These are phyloP conservation scores for Fusarium sacchari DNA, from an alignment of 2,329 filamentous ascomycete species.

Conservation along the genomic window DNA sequence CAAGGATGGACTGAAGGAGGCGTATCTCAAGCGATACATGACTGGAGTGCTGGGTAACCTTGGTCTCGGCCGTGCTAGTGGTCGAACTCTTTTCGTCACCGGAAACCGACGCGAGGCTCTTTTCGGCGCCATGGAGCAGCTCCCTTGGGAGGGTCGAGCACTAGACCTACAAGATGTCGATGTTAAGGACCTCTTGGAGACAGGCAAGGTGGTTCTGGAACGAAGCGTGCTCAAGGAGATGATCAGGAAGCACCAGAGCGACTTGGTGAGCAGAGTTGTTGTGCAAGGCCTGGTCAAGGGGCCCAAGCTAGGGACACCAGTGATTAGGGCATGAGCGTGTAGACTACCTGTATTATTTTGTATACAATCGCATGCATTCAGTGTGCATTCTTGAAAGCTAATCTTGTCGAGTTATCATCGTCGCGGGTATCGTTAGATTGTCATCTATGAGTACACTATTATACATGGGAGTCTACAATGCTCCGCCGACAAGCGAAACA, in stretches of 20 bases:
- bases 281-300: constrained; percentile 53
- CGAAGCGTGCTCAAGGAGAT: constrained; percentile 80
- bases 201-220: constrained; percentile 87
- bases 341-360: constrained; percentile 46
- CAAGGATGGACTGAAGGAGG: constrained; percentile 60
- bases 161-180: constrained; percentile 83
- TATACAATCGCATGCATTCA: constrained; percentile 32
- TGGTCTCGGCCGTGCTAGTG: constrained; percentile 72
- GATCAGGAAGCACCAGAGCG: constrained; percentile 76
- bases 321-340: constrained; percentile 45
- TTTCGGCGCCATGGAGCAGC: constrained; percentile 71
- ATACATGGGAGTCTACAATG: constrained; percentile 65
- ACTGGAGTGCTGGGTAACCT: constrained; percentile 76
- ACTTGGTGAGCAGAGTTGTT: constrained; percentile 63
- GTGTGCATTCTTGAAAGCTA: not conserved
- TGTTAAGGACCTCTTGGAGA: constrained; percentile 92
- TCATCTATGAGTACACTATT: constrained; percentile 21
- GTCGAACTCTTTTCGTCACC: constrained; percentile 81
- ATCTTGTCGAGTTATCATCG: not conserved
- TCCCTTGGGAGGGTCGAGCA: constrained; percentile 74
- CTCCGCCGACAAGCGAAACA: constrained; percentile 84
- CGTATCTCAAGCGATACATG: constrained; percentile 71
- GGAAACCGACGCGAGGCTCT: constrained; percentile 68
- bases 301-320: constrained; percentile 52
- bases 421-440: constrained; percentile 23